Base-by-base conservation (phyloP, 192 early-diverging fungal species). In the Umbelopsis isabellina region DNA sequence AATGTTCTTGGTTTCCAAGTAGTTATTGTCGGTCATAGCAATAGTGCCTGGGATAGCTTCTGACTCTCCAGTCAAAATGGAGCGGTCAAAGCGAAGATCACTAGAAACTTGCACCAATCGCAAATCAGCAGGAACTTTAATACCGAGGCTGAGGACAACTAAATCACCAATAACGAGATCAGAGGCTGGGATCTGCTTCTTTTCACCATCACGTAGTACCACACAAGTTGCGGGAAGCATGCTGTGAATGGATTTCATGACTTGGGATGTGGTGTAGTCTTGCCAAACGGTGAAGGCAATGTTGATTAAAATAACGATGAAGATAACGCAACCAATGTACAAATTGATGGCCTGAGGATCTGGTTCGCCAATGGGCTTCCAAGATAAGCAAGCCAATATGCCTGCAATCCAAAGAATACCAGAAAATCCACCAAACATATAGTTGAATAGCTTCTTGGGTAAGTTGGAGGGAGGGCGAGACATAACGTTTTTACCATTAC, bases 1-100 rank as follows among this genome's bases (percentile, higher is more conserved):
- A 75, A 97, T 84, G 71, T 95, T 95, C 66, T 87, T 83, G 23
- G 90, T 87, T 81, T 94, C 94, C 47, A 94, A 72, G 58, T 87
- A 86, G 71, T 88, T 91, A 4, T 85, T 82, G 80, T 90, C 89
- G 7, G 92, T 95, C 48, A 72, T 58, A 16, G 82, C 75, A 37
- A 79, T 78, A 16, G 83, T 81, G 13, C 84, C 91, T 22, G 80
- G 76, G n/a, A 94, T 82, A 7, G 87, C 78, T 25, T 90, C 84
- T 15, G 83, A 74, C 61, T 90, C 88, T 18, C 94, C 94, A 15
- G 94, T 93, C 66, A 95, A 77, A 65, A 87, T 77, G 25, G 90
- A 83, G 20, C 89, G 85, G 76, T 97, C 95, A 67, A 95, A 87
- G 66, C 80, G 73, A 18, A 91, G 67, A 61, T 93, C 93, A 35